These are phyloP conservation scores for Capronia coronata DNA, from an alignment of 2,329 filamentous ascomycete genomes.

Conservation along the genomic window DNA sequence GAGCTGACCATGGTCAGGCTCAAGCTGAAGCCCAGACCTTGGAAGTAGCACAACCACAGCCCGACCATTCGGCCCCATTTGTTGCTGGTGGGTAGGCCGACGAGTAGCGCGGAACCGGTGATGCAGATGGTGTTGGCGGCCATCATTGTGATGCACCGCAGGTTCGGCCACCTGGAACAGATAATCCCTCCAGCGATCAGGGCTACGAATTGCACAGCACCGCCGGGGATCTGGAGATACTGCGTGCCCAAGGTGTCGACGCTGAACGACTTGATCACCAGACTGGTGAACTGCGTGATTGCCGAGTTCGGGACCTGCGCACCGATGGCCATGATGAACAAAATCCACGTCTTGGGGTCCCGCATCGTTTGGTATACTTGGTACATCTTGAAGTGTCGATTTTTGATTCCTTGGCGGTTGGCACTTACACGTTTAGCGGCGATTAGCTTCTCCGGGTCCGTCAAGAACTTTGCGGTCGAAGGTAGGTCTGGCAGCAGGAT, in stretches of 20 bases:
- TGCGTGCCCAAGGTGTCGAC: conserved; percentile 48
- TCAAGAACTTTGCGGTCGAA: conserved; percentile 30
- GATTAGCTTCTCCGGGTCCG: conserved; percentile 39
- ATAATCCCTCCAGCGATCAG: conserved; percentile 48
- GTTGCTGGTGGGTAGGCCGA: conserved; percentile 45
- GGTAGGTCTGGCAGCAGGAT: conserved; percentile 19
- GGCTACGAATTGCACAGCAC: conserved; percentile 51
- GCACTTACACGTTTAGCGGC: conserved; percentile 48
- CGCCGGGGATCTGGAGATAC: conserved; percentile 56
- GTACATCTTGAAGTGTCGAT: conserved; percentile 43
- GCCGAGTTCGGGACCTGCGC: conserved; percentile 54
- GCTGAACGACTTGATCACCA: conserved; percentile 45
- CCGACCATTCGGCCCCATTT: conserved; percentile 54
- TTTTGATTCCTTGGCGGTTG: conserved; percentile 52
- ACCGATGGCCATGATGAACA: conserved; percentile 49
- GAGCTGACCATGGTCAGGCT: conserved; percentile 48
- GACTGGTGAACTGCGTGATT: conserved; percentile 46
- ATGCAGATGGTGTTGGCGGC: conserved; percentile 52
- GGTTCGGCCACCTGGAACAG: conserved; percentile 46
- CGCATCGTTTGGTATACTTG: conserved; percentile 44
- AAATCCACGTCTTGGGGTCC: conserved; percentile 55
- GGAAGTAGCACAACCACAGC: conserved; percentile 53
- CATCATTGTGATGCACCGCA: conserved; percentile 52
- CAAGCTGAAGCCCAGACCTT: conserved; percentile 50
- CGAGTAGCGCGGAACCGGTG: conserved; percentile 47